A percentile compares a stretch with the other conserved stretches of the same genome.
Conservation (phyloP, 345 rosid species). For the Brassica juncea region DNA sequence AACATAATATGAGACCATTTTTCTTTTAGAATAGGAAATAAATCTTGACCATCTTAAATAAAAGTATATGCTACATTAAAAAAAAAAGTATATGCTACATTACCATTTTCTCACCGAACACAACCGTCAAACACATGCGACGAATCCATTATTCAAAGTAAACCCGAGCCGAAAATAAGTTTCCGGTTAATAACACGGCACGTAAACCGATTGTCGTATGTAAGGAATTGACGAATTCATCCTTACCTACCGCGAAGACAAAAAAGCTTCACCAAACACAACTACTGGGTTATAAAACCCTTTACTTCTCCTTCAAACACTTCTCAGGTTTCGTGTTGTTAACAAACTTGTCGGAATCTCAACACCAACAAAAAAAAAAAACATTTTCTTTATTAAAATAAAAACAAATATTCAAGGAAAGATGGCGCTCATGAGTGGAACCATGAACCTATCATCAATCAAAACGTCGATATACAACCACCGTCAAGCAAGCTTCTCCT, state of each 20-base stretch:
- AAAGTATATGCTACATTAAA: neutral
- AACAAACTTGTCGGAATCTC: constrained; percentile 33
- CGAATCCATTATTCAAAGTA: neutral
- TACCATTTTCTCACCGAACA: neutral
- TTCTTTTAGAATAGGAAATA: neutral
- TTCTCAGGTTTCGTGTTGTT: neutral
- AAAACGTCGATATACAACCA: constrained; percentile 29
- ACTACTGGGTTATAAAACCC: constrained; percentile 6
- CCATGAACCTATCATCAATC: constrained; percentile 32
- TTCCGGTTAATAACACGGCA: neutral
- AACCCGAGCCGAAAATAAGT: constrained; percentile 8
- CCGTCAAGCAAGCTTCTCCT: constrained; percentile 33
- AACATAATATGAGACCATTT: neutral
- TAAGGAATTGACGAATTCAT: neutral
- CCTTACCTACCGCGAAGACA: constrained; percentile 35
- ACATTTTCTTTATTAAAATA: neutral
- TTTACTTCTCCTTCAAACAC: neutral
- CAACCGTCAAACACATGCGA: constrained; percentile 9
- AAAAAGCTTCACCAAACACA: constrained; percentile 39
- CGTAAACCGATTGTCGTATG: constrained; percentile 7
- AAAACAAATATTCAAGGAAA: neutral
- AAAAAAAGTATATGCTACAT: neutral
- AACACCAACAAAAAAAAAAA: neutral
- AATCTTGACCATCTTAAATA: neutral
- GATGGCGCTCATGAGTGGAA: constrained; percentile 42